phyloP scores from a whole-genome alignment of 2,329 filamentous ascomycete genomes.

The Botrytis tulipae region DNA sequence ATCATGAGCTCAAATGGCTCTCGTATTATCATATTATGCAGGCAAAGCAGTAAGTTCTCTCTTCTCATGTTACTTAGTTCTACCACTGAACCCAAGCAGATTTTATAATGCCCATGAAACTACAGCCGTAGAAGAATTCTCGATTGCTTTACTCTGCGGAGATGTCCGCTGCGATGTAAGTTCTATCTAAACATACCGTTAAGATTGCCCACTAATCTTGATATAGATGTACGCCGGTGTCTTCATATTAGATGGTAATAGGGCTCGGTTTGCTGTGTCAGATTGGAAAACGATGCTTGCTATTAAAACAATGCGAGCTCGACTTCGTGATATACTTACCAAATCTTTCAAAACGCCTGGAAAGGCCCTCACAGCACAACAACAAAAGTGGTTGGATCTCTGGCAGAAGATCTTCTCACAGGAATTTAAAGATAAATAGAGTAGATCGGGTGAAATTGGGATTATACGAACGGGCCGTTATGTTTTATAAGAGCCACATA shows the following conservation, averaged over 20 bases:
- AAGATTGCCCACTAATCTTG: conserved; percentile 23
- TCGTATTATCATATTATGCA: conserved; percentile 99
- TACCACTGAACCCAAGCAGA: conserved; percentile 42
- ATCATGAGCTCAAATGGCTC: conserved; percentile 70
- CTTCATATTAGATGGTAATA: conserved; percentile 81
- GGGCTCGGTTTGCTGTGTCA: conserved; percentile 75
- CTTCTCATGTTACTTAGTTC: neutral
- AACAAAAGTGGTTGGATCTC: conserved; percentile 70
- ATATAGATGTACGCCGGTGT: conserved; percentile 79
- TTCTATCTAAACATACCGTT: conserved; percentile 14
- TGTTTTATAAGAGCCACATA: neutral
- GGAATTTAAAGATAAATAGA: conserved; percentile 36
- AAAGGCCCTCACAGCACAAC: conserved; percentile 60
- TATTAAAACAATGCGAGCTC: conserved; percentile 74
- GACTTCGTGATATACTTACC: conserved; percentile 73
- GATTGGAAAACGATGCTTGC: conserved; percentile 91
- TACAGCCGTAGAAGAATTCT: conserved; percentile 75
- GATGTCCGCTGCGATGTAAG: conserved; percentile 82
- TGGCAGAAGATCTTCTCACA: conserved; percentile 68
- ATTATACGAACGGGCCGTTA: neutral
- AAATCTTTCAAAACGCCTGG: conserved; percentile 67
- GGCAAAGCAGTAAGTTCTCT: conserved; percentile 63
- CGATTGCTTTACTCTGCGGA: conserved; percentile 80
- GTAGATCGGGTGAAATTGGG: neutral
- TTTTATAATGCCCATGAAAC: conserved; percentile 91